Conservation (phyloP, 2,329 filamentous ascomycete species). For the Davidsoniella virescens region DNA sequence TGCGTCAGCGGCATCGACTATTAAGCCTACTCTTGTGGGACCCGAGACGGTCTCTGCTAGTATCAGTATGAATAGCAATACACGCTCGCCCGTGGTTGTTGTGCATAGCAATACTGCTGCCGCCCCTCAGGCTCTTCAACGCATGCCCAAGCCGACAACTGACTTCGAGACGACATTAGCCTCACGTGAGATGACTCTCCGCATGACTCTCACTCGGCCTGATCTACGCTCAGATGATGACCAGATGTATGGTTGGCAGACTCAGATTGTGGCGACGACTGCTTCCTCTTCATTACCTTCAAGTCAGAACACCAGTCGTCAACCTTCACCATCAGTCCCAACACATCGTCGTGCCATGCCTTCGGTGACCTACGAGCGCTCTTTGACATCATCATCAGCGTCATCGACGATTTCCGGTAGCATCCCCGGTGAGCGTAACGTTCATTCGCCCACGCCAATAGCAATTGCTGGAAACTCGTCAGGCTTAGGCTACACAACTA, state of each 20-base stretch:
- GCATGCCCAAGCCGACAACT: constrained; percentile 2
- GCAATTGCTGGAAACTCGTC: background rate
- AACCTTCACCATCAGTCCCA: constrained; percentile 1
- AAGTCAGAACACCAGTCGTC: constrained; percentile 4
- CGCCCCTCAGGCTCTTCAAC: constrained; percentile 28
- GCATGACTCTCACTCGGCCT: constrained; percentile 85
- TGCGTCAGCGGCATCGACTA: background rate
- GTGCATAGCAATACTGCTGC: background rate
- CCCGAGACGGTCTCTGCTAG: background rate
- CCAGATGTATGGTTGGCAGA: constrained; percentile 54
- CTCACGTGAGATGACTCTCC: constrained; percentile 72
- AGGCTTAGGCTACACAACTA: background rate
- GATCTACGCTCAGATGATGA: constrained; percentile 67
- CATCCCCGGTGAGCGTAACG: background rate
- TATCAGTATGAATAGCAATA: constrained; percentile 17
- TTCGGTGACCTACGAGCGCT: background rate
- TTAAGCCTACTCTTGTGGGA: background rate
- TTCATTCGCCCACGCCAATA: background rate
- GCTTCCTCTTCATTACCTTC: constrained; percentile 3
- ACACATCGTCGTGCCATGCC: too few species aligned
- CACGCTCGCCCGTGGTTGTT: constrained; percentile 5
- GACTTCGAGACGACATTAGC: constrained; percentile 11
- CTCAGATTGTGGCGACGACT: background rate
- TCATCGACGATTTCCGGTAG: background rate
- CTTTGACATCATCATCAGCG: background rate